Base-by-base conservation (phyloP, 2,329 filamentous ascomycete species). In the Polychaeton citri region DNA sequence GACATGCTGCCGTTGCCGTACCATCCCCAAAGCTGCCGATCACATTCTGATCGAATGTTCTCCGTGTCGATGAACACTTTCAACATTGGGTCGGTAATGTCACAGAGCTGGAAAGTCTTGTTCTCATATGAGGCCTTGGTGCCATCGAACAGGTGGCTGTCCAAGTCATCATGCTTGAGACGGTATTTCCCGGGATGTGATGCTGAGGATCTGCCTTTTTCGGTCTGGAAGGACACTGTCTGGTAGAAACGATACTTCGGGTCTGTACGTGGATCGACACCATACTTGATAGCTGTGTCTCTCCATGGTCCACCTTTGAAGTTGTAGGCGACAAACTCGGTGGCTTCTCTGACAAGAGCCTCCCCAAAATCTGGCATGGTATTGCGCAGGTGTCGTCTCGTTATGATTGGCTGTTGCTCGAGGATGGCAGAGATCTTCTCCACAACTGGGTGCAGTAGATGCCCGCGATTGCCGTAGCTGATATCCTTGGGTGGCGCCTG, bases 251-350 rank as follows among this genome's bases (percentile, higher is more conserved):
- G 79, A 53, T 81, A 87, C 37, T 76, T 71, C 0, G 82, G 76
- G 42, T 87, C 79, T 10, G 63, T 71, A 21, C 90, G 75, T 3
- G 90, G 90, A 53, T 98, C 90, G 15, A 93, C 60, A 7, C 88
- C 88, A 56, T 87, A 90, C 32, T 72, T 76, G 43, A 95, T 75
- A 36, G 95, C 76, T 3, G 82, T 79, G 56, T 96, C 87, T 43
- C 85, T 74, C 81, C 85, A 98, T 0, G 90, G 87, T 0, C 90
- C 90, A 16, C 81, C 85, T 40, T 81, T 80, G 67, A 96, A 95
- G 59, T 87, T 84, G 61, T 94, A 98, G 6, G 82, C 86, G 4
- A 84, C 76, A 49, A 90, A 88, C 43, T 85, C 81, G 35, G 87
- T 72, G 32, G 82, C 82, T 52, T 80, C 72, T 49, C 84, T 81